Evolutionary conservation across 2,329 filamentous ascomycete species (phyloP).

Genomic region (Phoma sp.): DNA sequence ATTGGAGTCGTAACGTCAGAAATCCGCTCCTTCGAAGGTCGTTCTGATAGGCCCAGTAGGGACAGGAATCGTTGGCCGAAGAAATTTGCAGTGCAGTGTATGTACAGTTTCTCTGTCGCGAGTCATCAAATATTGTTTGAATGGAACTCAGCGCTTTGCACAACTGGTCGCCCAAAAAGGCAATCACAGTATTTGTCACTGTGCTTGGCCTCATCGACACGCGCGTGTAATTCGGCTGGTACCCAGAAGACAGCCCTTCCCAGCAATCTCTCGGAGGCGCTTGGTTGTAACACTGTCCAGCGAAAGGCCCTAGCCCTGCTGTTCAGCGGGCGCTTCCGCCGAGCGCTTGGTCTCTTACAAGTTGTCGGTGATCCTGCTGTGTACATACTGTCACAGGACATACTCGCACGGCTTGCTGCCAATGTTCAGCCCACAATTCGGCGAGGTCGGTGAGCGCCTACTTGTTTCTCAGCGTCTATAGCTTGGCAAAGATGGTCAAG

Average conservation of each 20-base stretch:
- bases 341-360: slow-evolving; percentile 7
- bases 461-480: slow-evolving; percentile 16
- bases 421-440: slow-evolving; percentile 31
- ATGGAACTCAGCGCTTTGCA: slow-evolving; percentile 24
- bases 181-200: slow-evolving; percentile 24
- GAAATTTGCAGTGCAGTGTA: background rate
- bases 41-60: too few relatives aligned
- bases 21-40: too few relatives aligned
- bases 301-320: slow-evolving; percentile 17
- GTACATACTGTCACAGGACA: slow-evolving; percentile 13
- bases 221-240: slow-evolving; percentile 1
- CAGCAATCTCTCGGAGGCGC: slow-evolving; percentile 1
- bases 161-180: slow-evolving; percentile 8
- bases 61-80: background rate
- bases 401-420: slow-evolving; percentile 18
- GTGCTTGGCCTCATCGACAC: slow-evolving; percentile 2
- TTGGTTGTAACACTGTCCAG: slow-evolving; percentile 16
- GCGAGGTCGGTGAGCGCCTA: slow-evolving; percentile 34
- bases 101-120: background rate
- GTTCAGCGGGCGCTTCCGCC: slow-evolving; percentile 26
- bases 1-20: too few relatives aligned
- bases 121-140: slow-evolving; percentile 13
- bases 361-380: slow-evolving; percentile 12
- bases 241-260: slow-evolving; percentile 5
- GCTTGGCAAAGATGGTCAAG: slow-evolving; percentile 27